Base-by-base conservation (phyloP, 1,284 basidiomycete genomes). In the Ceratobasidium theobromae region DNA sequence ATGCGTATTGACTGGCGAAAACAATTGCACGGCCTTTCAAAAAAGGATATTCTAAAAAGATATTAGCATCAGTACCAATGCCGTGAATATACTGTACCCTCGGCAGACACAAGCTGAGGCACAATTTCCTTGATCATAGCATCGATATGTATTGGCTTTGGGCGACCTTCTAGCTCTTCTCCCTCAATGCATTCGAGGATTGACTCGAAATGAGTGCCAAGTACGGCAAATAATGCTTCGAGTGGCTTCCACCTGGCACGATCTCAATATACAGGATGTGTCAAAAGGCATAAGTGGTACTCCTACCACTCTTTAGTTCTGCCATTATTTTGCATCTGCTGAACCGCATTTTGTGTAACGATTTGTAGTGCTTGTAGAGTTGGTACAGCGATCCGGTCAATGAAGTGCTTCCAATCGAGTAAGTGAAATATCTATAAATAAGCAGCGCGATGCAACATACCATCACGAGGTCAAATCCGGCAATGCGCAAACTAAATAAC, bases 11-110 rank as follows among this genome's bases (percentile, higher is more conserved):
- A 72, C 92, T 94, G 0, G 94, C 93, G 73, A 98, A 96, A 41
- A 98, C 92, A 69, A 98, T 97, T 1, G 88, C 91, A 65, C 96
- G 84, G 8, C 96, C 97, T 77, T 97, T 95, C 52, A 99, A 77
- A 82, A 98, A 98, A 0, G 93, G 91, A 58, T 82, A 83, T 14
- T 91, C 93, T 93, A 68, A 21, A 68, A 6, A 30, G 9, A 43
- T 14, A 48, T 52, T 30, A 64, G 43, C 33, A 14, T 35, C 11
- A 25, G n/a, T 45, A 27, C 41, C n/a, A 64, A 51, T 23, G 48
- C 35, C 18, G 30, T 51, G 35, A 65, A 41, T 28, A 32, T 6
- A 55, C 28, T 79, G 60, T 71, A 89, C 89, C 85, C 49, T 84
- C 78, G 33, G 87, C 81, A 41, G 77, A 78, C 21, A 98, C 80